Conservation (phyloP, 345 rosid genomes). For the Rhodamnia argentea region DNA sequence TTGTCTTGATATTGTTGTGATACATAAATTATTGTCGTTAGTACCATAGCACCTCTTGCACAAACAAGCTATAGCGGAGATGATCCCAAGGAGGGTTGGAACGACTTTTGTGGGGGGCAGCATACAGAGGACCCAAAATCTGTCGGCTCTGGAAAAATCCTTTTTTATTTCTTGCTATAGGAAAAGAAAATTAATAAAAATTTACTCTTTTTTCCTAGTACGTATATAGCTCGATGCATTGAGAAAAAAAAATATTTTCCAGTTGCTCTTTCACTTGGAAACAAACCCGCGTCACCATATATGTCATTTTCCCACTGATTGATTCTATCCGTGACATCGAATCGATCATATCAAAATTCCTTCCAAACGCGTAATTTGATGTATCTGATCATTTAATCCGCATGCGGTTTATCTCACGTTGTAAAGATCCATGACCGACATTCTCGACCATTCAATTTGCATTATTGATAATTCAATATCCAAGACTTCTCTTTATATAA, state of each 20-base stretch:
- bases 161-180: neutral
- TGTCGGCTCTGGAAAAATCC: neutral
- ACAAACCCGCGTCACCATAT: fast-evolving
- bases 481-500: no score
- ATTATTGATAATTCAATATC: no score
- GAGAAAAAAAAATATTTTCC: neutral
- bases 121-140: neutral
- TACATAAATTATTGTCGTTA: neutral
- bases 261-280: neutral
- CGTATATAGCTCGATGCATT: neutral
- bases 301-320: neutral
- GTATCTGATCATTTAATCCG: no score
- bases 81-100: neutral
- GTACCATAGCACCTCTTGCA: neutral
- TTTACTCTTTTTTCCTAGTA: neutral
- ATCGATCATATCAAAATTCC: neutral
- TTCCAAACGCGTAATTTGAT: neutral
- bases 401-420: no score
- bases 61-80: neutral
- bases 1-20: no score
- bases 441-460: no score
- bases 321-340: neutral
- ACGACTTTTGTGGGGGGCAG: neutral
- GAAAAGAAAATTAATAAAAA: neutral
- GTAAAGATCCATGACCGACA: no score